Conservation (phyloP, 2,329 filamentous ascomycete genomes). For the Trichophyton benhamiae region DNA sequence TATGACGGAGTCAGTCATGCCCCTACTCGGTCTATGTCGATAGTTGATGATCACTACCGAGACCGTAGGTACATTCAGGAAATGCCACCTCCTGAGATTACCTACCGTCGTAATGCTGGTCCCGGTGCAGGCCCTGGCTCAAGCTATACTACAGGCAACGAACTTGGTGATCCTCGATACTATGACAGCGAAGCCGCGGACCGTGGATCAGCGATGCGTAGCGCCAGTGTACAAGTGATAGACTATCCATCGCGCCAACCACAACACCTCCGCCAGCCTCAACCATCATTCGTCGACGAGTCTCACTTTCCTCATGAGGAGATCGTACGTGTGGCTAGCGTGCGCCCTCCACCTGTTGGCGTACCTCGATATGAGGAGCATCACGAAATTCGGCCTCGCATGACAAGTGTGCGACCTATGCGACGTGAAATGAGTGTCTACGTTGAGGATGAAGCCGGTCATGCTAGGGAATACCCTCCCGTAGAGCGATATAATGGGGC, state of each 20-base stretch:
- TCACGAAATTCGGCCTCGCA: conserved; percentile 28
- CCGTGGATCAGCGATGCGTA: conserved; percentile 25
- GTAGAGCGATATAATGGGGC: conserved; percentile 29
- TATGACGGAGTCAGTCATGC: conserved; percentile 24
- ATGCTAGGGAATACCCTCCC: conserved; percentile 39
- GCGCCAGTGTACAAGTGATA: conserved; percentile 31
- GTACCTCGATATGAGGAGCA: conserved; percentile 33
- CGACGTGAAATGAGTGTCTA: conserved; percentile 35
- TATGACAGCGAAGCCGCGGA: conserved; percentile 25
- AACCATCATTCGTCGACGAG: conserved; percentile 48
- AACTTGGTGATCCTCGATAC: conserved; percentile 12
- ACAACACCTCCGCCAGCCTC: neutral
- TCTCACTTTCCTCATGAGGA: conserved; percentile 48
- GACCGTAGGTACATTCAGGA: conserved; percentile 33
- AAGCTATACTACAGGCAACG: neutral
- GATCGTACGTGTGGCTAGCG: conserved; percentile 44
- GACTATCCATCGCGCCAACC: conserved; percentile 28
- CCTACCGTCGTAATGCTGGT: conserved; percentile 32
- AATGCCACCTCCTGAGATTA: conserved; percentile 32
- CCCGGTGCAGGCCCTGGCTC: conserved; percentile 19
- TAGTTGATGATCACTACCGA: conserved; percentile 31
- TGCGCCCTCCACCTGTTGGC: conserved; percentile 39
- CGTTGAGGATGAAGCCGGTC: conserved; percentile 26
- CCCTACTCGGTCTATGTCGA: conserved; percentile 30
- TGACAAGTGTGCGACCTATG: conserved; percentile 32